Evolutionary conservation across 345 rosid species (phyloP), one percentile per base, ranked within the genome.

Genomic region (Citrus australasica): DNA sequence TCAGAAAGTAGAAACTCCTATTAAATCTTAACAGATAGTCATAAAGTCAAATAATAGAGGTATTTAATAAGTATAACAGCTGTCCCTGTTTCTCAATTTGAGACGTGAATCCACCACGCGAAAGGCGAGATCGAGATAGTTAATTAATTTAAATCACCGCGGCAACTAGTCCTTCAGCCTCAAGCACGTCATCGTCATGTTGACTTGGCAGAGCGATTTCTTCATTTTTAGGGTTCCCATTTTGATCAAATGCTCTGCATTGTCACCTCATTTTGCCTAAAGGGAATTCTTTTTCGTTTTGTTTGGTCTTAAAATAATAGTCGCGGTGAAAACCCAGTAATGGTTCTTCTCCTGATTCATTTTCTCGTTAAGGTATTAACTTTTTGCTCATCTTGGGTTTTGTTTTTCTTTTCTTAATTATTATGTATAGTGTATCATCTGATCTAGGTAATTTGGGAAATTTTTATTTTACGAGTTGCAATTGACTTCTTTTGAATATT

Each of bases 151-250:
- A 46, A 46, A 13, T 74, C 78, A 61, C 38, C 21, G 33, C 37
- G 48, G 37, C 70, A 66, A 66, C 16, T 3, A 13, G 51, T 9
- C 16, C 40, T 1, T 22, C 48, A 16, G 32, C 51, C 61, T 16
- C 46, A 33, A n/a, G 25, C 76, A 60, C 81, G 78, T 11, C 4
- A 13, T 46, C 51, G 16, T 46, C 51, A 46, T 13, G 17, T 74
- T 72, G 81, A 81, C 81, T 77, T 28, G 25, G 59, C 69, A 35
- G 9, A n/a, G 8, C 56, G 37, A 17, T 60, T 73, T 73, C n/a
- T 59, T 51, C 73, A 53, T 63, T 40, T 19, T 13, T 66, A 55
- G 77, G 66, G 73, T 71, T 73, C 66, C 53, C 30, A 46, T 17
- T 73, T 58, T 72, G 42, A 24, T 24, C 16, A 17, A 27, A 58